These are phyloP conservation scores for Chiua virens DNA, from an alignment of 768 basidiomycete genomes.

Conservation along the genomic window DNA sequence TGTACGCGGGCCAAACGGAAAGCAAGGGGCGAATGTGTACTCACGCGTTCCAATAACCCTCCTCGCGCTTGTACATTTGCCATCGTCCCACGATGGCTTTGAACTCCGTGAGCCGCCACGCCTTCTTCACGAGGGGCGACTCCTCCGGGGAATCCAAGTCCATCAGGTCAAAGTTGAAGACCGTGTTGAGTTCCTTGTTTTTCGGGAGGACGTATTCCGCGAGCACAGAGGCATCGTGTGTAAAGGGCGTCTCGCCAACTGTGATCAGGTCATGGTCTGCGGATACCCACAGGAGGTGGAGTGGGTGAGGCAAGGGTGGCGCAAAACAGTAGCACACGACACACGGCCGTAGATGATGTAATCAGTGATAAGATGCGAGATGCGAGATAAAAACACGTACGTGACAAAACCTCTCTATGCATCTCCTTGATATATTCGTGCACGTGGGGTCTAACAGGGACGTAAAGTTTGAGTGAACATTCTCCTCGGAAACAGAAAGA, in stretches of 20 bases:
- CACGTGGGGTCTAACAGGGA: slow-evolving; percentile 51
- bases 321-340: neutral
- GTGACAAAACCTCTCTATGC: slow-evolving; percentile 56
- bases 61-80: slow-evolving; percentile 56
- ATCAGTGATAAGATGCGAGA: slow-evolving; percentile 14
- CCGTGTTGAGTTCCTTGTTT: slow-evolving; percentile 64
- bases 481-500: slow-evolving; percentile 1
- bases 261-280: slow-evolving; percentile 60
- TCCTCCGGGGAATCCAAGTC: slow-evolving; percentile 51
- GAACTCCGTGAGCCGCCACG: slow-evolving; percentile 55
- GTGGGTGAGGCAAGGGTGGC: neutral
- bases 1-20: neutral
- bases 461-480: neutral
- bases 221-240: slow-evolving; percentile 49
- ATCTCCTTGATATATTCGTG: slow-evolving; percentile 72
- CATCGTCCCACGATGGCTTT: slow-evolving; percentile 48
- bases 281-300: slow-evolving; percentile 5
- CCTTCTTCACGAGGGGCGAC: slow-evolving; percentile 40
- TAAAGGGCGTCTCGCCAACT: slow-evolving; percentile 64
- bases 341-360: neutral
- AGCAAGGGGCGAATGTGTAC: slow-evolving; percentile 15
- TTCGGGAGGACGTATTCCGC: slow-evolving; percentile 55
- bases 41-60: slow-evolving; percentile 69
- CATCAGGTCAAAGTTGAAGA: slow-evolving; percentile 65
- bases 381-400: slow-evolving; percentile 36